Percentiles rank a stretch among this genome's conserved stretches.
phyloP scores from a whole-genome alignment of 2,329 filamentous ascomycete species.

The Chaetomiaceae sp. region DNA sequence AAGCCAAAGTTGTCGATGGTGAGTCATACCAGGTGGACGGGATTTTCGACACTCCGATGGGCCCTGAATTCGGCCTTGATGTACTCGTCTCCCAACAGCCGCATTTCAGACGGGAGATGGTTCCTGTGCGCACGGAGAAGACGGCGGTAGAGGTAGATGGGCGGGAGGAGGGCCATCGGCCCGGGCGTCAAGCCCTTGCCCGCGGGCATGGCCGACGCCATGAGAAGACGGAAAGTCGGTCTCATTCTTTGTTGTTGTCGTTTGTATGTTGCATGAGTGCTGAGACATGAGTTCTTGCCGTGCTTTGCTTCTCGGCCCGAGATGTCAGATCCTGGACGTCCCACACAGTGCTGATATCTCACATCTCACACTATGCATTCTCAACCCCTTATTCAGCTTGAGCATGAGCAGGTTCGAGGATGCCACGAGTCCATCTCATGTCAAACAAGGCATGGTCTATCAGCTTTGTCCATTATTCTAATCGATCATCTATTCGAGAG shows the following conservation, averaged over 20 bases:
- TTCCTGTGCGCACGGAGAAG: constrained; percentile 82
- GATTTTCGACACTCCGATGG: constrained; percentile 80
- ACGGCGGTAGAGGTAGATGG: constrained; percentile 83
- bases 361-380: too few species aligned
- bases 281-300: too few species aligned
- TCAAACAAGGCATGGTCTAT: not conserved
- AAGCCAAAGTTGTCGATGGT: too few species aligned
- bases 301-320: too few species aligned
- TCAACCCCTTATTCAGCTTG: too few species aligned
- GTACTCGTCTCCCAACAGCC: constrained; percentile 85
- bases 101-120: constrained; percentile 66
- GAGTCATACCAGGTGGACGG: constrained; percentile 79
- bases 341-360: too few species aligned
- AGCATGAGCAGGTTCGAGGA: too few species aligned
- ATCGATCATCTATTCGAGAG: constrained; percentile 26
- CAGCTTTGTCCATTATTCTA: not conserved
- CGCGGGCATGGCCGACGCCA: constrained; percentile 36
- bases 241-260: not conserved
- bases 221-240: constrained; percentile 22
- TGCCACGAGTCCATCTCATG: too few species aligned
- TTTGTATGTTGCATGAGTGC: not conserved
- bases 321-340: too few species aligned
- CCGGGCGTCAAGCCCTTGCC: constrained; percentile 33
- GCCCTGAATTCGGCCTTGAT: constrained; percentile 88
- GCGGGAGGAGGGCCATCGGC: constrained; percentile 69